phyloP scores from a whole-genome alignment of 2,329 filamentous ascomycete genomes.

The Mollisia scopiformis region DNA sequence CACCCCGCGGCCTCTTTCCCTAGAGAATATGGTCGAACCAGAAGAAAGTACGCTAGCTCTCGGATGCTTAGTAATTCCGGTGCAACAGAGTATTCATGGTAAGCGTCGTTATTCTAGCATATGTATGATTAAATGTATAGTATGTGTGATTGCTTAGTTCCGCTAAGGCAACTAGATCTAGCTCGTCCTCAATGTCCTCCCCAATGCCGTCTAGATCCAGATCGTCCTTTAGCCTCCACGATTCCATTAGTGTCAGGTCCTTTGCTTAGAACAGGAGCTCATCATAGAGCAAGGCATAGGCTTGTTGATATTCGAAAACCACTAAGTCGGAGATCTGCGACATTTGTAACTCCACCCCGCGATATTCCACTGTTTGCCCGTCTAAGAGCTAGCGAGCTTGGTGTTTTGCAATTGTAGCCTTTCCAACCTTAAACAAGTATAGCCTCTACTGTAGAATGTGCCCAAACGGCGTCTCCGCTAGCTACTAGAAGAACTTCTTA shows the following conservation, averaged over 20 bases:
- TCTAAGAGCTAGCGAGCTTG: slow-evolving; percentile 15
- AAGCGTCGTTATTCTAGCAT: slow-evolving; percentile 14
- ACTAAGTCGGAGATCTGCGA: slow-evolving; percentile 12
- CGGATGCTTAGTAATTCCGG: slow-evolving; percentile 3
- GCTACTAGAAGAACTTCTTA: slow-evolving; percentile 17
- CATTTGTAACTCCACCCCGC: slow-evolving; percentile 13
- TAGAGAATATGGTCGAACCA: slow-evolving; percentile 7
- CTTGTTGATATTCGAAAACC: slow-evolving; percentile 15
- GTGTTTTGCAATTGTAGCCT: slow-evolving; percentile 11
- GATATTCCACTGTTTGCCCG: slow-evolving; percentile 14
- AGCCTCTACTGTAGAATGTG: slow-evolving; percentile 19
- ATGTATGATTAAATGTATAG: slow-evolving; percentile 18
- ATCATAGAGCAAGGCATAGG: slow-evolving; percentile 13
- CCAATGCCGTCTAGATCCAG: slow-evolving; percentile 16
- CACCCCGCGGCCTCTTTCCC: background rate
- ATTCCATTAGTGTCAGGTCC: slow-evolving; percentile 9
- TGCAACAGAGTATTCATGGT: slow-evolving; percentile 14
- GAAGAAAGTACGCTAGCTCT: slow-evolving; percentile 17
- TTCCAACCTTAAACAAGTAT: slow-evolving; percentile 15
- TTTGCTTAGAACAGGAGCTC: slow-evolving; percentile 8
- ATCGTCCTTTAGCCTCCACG: slow-evolving; percentile 17
- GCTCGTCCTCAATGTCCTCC: slow-evolving; percentile 11
- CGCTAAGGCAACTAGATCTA: slow-evolving; percentile 17
- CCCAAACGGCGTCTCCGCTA: slow-evolving; percentile 16
- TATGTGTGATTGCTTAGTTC: slow-evolving; percentile 18